These are phyloP conservation scores for Pelargonium citronellum DNA, from an alignment of 441 rosid genomes.

Conservation along the genomic window DNA sequence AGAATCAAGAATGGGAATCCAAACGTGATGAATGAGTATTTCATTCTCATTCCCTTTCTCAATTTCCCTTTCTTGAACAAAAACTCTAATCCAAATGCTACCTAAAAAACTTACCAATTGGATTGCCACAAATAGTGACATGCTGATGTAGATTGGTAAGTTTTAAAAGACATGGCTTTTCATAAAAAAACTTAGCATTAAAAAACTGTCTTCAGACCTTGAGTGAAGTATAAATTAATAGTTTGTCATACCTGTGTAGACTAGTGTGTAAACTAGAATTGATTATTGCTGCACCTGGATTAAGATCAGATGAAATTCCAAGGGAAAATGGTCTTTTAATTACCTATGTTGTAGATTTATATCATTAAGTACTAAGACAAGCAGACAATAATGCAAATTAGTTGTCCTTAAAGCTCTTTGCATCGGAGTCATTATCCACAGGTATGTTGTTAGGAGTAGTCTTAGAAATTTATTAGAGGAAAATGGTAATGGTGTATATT, in stretches of 20 bases:
- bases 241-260: background rate
- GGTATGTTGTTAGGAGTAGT: background rate
- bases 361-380: background rate
- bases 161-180: background rate
- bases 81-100: too few relatives aligned
- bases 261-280: background rate
- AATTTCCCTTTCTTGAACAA: too few relatives aligned
- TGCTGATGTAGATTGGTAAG: background rate
- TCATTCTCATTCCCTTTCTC: too few relatives aligned
- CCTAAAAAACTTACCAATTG: background rate
- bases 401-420: background rate
- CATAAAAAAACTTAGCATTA: background rate
- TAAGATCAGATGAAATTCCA: background rate
- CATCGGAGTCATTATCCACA: background rate
- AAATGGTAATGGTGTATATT: background rate
- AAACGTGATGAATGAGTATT: too few relatives aligned
- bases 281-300: constrained; percentile 1
- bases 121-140: background rate
- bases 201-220: background rate
- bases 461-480: background rate
- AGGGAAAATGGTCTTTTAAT: background rate
- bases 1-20: too few relatives aligned
- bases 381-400: background rate
- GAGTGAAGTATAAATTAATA: background rate
- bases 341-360: background rate